These are phyloP conservation scores for Dryas drummondii DNA, from an alignment of 306 rosid genomes.

Conservation along the genomic window DNA sequence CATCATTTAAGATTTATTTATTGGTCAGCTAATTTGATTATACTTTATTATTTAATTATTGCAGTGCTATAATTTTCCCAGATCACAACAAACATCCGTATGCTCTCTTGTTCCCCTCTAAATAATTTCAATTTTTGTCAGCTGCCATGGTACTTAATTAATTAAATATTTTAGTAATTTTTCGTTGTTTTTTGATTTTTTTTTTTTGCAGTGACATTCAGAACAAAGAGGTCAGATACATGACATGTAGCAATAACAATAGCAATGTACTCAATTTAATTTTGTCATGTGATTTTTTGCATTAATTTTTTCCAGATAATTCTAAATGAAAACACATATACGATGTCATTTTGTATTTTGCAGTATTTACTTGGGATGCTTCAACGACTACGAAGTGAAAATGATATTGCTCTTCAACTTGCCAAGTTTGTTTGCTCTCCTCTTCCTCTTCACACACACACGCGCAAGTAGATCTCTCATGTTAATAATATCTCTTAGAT, in stretches of 20 bases:
- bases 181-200: not conserved
- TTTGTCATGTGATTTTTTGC: not conserved
- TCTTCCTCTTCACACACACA: not conserved
- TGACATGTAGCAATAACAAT: constrained; percentile 1
- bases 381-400: constrained; percentile 45
- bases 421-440: constrained; percentile 35
- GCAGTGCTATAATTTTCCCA: constrained; percentile 52
- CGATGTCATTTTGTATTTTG: constrained; percentile 15
- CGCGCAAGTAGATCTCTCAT: not conserved
- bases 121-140: not conserved
- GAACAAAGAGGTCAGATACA: constrained; percentile 65
- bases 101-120: not conserved
- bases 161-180: not conserved
- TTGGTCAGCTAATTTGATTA: constrained; percentile 13
- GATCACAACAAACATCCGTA: constrained; percentile 52
- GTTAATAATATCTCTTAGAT: too few relatives aligned
- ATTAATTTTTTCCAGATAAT: not conserved
- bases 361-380: constrained; percentile 47
- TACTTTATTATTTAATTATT: constrained; percentile 17
- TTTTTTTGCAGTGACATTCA: constrained; percentile 58
- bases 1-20: not conserved
- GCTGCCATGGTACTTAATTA: not conserved
- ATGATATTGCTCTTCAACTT: constrained; percentile 46
- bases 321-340: not conserved
- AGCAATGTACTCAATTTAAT: constrained; percentile 14